Evolutionary conservation across 305 asterid species (phyloP).

Genomic region (Stenogyne calaminthoides): DNA sequence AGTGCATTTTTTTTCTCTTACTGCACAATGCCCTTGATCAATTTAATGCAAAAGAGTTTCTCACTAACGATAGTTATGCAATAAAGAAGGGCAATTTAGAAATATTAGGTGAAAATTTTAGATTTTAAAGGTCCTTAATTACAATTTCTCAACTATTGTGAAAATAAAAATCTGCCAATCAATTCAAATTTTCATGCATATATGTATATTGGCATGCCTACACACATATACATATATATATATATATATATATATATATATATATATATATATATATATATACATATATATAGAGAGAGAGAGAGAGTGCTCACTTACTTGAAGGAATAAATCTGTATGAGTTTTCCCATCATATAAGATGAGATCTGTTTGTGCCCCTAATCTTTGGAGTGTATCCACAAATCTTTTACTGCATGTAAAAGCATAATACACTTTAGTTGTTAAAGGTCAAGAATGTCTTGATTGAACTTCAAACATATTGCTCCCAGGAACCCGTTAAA

Average conservation of each 20-base stretch:
- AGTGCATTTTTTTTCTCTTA: neutral
- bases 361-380: slow-evolving; percentile 75
- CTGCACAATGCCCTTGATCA: neutral
- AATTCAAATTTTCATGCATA: neutral
- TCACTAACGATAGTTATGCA: neutral
- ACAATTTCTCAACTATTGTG: neutral
- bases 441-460: neutral
- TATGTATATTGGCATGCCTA: too few relatives aligned
- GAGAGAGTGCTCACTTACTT: slow-evolving; percentile 49
- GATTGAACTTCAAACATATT: neutral
- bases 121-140: neutral
- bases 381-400: slow-evolving; percentile 53
- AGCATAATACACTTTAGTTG: slow-evolving; percentile 10
- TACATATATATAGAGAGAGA: neutral
- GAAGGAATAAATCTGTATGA: slow-evolving; percentile 94
- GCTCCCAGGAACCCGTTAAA: neutral
- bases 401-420: slow-evolving; percentile 62
- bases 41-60: neutral
- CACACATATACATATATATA: too few relatives aligned
- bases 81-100: neutral
- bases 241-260: neutral
- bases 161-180: neutral
- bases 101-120: neutral
- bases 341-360: slow-evolving; percentile 83
- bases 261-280: neutral